Evolutionary conservation across 2,329 filamentous ascomycete genomes (phyloP).

Genomic region (Diaporthe humulicola): DNA sequence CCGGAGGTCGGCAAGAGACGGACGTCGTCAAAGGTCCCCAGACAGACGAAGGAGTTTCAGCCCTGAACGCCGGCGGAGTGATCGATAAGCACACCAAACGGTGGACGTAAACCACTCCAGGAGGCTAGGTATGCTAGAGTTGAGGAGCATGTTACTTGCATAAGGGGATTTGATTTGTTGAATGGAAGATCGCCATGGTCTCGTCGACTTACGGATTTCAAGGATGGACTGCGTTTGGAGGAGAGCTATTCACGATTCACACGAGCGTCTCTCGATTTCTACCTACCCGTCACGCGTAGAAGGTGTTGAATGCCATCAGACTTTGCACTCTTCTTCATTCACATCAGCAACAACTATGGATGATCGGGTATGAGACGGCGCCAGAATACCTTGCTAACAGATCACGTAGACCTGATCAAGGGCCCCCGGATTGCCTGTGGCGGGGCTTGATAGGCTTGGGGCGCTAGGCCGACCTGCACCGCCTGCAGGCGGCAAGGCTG

Average conservation of each 20-base stretch:
- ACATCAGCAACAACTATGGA: not conserved
- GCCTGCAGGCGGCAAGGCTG: constrained; percentile 20
- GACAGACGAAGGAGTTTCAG: constrained; percentile 43
- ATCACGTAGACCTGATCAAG: not conserved
- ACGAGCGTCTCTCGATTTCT: not conserved
- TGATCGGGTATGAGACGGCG: not conserved
- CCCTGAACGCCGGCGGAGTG: constrained; percentile 18
- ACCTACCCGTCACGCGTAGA: not conserved
- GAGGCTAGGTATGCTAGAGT: not conserved
- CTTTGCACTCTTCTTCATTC: no score
- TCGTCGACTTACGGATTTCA: not conserved
- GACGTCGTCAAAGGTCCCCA: constrained; percentile 47
- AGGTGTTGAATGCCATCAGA: not conserved
- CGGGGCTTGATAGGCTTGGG: not conserved
- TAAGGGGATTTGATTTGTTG: no score
- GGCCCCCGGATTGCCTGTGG: not conserved
- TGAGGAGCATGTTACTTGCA: not conserved
- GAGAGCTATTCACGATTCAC: not conserved
- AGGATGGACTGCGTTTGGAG: not conserved
- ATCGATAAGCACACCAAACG: not conserved
- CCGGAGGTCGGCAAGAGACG: constrained; percentile 42
- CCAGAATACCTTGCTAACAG: not conserved
- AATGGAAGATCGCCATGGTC: not conserved
- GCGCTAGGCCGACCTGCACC: not conserved
- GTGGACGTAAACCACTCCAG: not conserved